These are phyloP conservation scores for Cutaneotrichosporon sp. DNA, from an alignment of 1,284 basidiomycete species.

Conservation along the genomic window DNA sequence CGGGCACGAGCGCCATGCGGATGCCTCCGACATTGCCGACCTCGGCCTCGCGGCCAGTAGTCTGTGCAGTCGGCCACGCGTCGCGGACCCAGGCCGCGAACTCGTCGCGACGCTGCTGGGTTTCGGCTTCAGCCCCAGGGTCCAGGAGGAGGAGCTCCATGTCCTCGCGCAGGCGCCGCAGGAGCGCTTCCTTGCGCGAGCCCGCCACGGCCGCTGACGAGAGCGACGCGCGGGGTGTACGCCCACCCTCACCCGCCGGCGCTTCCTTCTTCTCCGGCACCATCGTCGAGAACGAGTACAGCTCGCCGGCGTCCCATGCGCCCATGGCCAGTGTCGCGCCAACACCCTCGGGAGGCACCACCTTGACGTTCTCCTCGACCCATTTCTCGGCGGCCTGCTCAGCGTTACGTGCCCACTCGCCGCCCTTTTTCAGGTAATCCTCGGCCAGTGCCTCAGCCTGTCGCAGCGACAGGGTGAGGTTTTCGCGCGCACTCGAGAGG, in stretches of 20 bases:
- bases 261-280: not conserved
- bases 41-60: conserved; percentile 50
- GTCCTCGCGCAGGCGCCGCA: conserved; percentile 72
- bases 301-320: conserved; percentile 74
- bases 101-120: conserved; percentile 56
- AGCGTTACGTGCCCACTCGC: conserved; percentile 66
- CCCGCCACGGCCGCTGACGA: conserved; percentile 42
- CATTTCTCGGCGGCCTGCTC: conserved; percentile 68
- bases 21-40: conserved; percentile 61
- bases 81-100: conserved; percentile 65
- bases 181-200: conserved; percentile 67
- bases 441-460: conserved; percentile 79
- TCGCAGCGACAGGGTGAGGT: conserved; percentile 55
- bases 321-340: conserved; percentile 56
- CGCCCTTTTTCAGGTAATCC: conserved; percentile 64
- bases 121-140: conserved; percentile 63
- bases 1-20: conserved; percentile 66
- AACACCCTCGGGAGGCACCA: conserved; percentile 73
- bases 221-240: conserved; percentile 13
- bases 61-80: conserved; percentile 52
- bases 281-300: conserved; percentile 62
- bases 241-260: conserved; percentile 37
- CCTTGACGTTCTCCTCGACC: conserved; percentile 68
- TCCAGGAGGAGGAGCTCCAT: conserved; percentile 73
- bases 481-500: conserved; percentile 43